Evolutionary conservation across 1,284 basidiomycete genomes (phyloP), one percentile per base, ranked within the genome.

Genomic region (Blastosporella zonata): DNA sequence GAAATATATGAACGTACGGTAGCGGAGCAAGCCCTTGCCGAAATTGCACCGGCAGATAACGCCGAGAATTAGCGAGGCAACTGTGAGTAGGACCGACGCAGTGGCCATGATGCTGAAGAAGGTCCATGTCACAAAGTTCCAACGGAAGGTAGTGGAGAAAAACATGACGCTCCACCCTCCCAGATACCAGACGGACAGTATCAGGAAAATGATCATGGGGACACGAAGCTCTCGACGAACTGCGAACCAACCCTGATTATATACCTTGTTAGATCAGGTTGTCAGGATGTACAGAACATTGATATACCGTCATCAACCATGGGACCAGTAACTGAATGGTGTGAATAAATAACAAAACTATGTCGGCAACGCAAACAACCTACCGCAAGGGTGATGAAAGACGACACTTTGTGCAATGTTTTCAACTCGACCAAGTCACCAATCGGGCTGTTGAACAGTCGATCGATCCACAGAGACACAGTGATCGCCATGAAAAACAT

Each of bases 381-480:
- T 69, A 89, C 82, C 17, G 77, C 62, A 22, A 85, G 70, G 13
- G 83, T 79, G 18, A 79, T 58, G 51, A 80, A 75, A 47, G 79
- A 75, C 6, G 80, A 58, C 1, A 71, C 73, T 60, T 80, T 78
- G 68, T 84, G 88, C 18, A 79, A 51, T 10, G 55, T 66, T 18
- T 70, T 64, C 41, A 73, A 68, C 13, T 59, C 64, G 33, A 75
- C 78, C 29, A 81, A 63, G 38, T 73, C 73, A 15, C 77, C 82
- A 43, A 84, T 81, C 28, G 74, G 67, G 27, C 82, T 82, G 58
- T 84, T 82, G 65, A 77, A 79, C 36, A 90, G 70, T 57, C 86
- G 85, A 62, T 90, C 88, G 49, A 90, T 65, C 87, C 87, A 91
- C 31, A 90, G 69, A 6, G 76, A 81, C 29, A 85, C 78, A 3